Conservation (phyloP, 768 basidiomycete genomes). For the Suillus brevipes region DNA sequence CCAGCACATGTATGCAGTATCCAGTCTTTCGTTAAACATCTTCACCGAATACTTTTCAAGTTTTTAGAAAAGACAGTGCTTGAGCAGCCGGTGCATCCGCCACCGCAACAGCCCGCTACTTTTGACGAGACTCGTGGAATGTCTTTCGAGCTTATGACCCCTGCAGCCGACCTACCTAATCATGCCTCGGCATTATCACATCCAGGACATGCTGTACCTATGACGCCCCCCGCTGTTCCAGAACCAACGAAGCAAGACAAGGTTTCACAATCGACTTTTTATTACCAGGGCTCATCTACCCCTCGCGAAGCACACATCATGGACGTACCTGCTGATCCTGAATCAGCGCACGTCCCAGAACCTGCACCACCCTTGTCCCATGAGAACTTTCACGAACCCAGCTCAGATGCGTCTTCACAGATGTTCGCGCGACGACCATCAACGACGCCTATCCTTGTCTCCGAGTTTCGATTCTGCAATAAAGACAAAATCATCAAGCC, state of each 20-base stretch:
- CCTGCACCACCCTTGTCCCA: slow-evolving; percentile 13
- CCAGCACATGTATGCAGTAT: slow-evolving; percentile 57
- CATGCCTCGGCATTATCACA: slow-evolving; percentile 23
- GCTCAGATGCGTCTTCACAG: slow-evolving; percentile 14
- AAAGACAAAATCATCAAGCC: slow-evolving; percentile 71
- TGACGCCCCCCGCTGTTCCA: slow-evolving; percentile 15
- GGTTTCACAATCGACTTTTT: slow-evolving; percentile 16
- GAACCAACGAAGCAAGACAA: slow-evolving; percentile 15
- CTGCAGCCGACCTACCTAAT: slow-evolving; percentile 14
- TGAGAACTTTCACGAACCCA: slow-evolving; percentile 11
- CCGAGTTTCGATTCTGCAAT: slow-evolving; percentile 67
- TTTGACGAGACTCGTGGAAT: slow-evolving; percentile 28
- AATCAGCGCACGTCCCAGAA: slow-evolving; percentile 12
- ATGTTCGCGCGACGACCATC: slow-evolving; percentile 35
- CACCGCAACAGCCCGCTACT: slow-evolving; percentile 15
- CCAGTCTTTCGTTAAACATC: slow-evolving; percentile 8
- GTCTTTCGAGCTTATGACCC: slow-evolving; percentile 29
- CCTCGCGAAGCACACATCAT: slow-evolving; percentile 23
- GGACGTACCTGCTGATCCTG: slow-evolving; percentile 11
- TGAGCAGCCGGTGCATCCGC: slow-evolving; percentile 19
- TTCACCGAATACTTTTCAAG: slow-evolving; percentile 15
- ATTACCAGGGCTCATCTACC: slow-evolving; percentile 7
- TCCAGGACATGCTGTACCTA: slow-evolving; percentile 20
- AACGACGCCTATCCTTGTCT: slow-evolving; percentile 49
- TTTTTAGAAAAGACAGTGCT: slow-evolving; percentile 21